Evolutionary conservation across 2,329 filamentous ascomycete species (phyloP), one percentile per base, ranked within the genome.

Genomic region (Calonectria fujianensis): DNA sequence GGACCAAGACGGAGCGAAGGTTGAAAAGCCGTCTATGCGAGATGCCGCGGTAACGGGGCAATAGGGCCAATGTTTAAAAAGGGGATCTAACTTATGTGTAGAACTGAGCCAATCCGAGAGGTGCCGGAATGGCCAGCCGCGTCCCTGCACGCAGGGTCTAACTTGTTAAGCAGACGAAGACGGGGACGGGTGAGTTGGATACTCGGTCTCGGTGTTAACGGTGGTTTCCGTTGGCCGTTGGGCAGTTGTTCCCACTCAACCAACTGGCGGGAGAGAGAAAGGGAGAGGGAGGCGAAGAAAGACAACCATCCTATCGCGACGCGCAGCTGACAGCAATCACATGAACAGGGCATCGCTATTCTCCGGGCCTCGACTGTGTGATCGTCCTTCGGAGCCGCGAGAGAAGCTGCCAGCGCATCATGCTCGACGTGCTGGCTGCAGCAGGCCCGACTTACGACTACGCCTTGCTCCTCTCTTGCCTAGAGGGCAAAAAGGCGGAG

Each of bases 391-490:
- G 57, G 57, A 63, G 37, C 57, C 57, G 57, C 32, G 24, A 27
- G 37, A 29, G 11, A 74, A 59, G 41, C 45, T 70, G 77, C 75
- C 76, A 80, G 50, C 74, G 77, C 77, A 76, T 76, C 75, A 73
- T 54, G 68, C 65, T 59, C 59, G 52, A 70, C 73, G 57, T 65
- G 66, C 50, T 63, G 69, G 71, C 57, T 74, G 70, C 54, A 63
- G 65, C 31, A 70, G 51, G 37, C 41, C 54, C 54, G 27, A 29
- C 31, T 18, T 20, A 57, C 31, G 29, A n/a, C 35, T 9, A 41
- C 57, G 57, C 69, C 65, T 37, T 45, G 41, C 52, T 63, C 63
- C 45, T 63, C 37, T 37, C 27, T 39, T 41, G 35, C 35, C 57
- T 10, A 27, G 57, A 61, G 57, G 57, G 57, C 57, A 63, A 63